Base-by-base conservation (phyloP, 345 rosid species). In the Zanthoxylum bungeanum region DNA sequence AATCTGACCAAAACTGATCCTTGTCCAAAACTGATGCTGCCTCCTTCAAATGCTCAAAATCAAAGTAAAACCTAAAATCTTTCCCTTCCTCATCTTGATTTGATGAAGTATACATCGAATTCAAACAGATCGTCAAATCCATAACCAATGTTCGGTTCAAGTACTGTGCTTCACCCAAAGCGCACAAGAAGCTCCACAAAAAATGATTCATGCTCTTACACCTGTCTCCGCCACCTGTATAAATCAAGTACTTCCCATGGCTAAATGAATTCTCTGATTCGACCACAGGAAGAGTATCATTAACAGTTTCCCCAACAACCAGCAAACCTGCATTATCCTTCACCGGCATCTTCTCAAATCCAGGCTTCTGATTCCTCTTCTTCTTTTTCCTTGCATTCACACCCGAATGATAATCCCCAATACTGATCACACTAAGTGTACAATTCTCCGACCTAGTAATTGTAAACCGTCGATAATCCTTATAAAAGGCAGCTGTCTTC, bases 161-260 rank as follows among this genome's bases (percentile, higher is more conserved):
- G 83, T 91, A 92, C 81, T 87, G 96, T 1, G 98, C 99, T 83
- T 95, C 99, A 28, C 97, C 99, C 33, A 89, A 74, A 37, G 99
- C 93, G 86, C 96, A 92, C 81, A 95, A 85, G 86, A 91, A 92
- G 73, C 98, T 92, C 99, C 98, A 95, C 67, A 92, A 77, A 65
- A 79, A 95, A 82, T 95, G 98, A 76, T 92, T 95, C 97, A 95
- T 92, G 79, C 87, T 91, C 88, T 95, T 91, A 78, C 96, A 95
- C 82, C 93, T 83, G 64, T 92, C 99, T 27, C 96, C 96, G 24
- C 97, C 94, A 22, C 92, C 97, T 21, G 34, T 74, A 64, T 95
- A 92, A 70, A 92, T 75, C 85, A 91, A 78, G 80, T 92, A 92
- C 82, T 80, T 92, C 0, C 91, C 90, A 14, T 5, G 77, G 12